Conservation (phyloP, 2,329 filamentous ascomycete genomes). For the Trichoderma harzianum region DNA sequence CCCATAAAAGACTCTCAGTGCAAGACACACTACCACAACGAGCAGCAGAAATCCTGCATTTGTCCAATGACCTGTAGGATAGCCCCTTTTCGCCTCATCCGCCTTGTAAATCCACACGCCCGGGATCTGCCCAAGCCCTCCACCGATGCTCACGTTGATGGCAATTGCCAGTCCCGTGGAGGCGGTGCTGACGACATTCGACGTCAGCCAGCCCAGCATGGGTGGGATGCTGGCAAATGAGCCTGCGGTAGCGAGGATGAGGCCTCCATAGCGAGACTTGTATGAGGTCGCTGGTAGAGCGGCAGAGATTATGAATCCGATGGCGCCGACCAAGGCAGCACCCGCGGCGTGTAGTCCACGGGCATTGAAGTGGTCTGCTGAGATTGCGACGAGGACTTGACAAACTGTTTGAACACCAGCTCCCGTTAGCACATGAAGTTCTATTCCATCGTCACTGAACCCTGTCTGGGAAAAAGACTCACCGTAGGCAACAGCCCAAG, state of each 20-base stretch:
- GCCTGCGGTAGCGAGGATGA: conserved; percentile 65
- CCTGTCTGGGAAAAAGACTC: conserved; percentile 13
- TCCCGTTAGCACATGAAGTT: background rate
- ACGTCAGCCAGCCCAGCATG: conserved; percentile 66
- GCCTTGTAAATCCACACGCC: conserved; percentile 73
- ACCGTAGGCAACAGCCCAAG: conserved; percentile 59
- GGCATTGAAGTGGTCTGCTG: conserved; percentile 60
- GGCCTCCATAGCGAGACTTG: conserved; percentile 60
- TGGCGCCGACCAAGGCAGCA: conserved; percentile 42
- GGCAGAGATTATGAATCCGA: conserved; percentile 59
- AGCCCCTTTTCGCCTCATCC: conserved; percentile 56
- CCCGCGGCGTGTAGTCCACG: conserved; percentile 44
- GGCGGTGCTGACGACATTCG: conserved; percentile 63
- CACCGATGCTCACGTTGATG: conserved; percentile 63
- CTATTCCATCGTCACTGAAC: background rate
- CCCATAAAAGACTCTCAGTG: conserved; percentile 55
- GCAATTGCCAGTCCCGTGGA: conserved; percentile 67
- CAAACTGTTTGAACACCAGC: conserved; percentile 28
- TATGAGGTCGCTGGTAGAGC: conserved; percentile 60
- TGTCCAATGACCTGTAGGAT: conserved; percentile 68
- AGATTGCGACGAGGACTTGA: conserved; percentile 49
- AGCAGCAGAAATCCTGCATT: conserved; percentile 60
- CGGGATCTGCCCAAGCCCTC: conserved; percentile 66
- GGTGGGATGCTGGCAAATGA: conserved; percentile 68
- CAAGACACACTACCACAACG: conserved; percentile 52